Percentiles rank a stretch among this genome's conserved stretches.
Evolutionary conservation across 257 asterid genomes (phyloP).

Genomic region (Lithospermum erythrorhizon): DNA sequence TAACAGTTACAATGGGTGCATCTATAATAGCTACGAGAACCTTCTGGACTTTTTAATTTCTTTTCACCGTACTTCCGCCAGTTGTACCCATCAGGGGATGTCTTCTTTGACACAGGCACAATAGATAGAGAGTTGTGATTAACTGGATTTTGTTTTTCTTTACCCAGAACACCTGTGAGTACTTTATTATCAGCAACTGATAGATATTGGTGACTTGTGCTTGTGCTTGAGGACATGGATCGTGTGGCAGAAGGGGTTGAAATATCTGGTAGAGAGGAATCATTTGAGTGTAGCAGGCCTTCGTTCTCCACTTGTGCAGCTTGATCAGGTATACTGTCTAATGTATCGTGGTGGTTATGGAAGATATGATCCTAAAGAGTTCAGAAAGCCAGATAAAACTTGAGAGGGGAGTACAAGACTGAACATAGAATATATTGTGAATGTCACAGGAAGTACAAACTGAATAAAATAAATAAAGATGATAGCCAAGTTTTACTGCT

Average conservation of each 20-base stretch:
- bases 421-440: background rate
- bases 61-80: slow-evolving; percentile 98
- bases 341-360: slow-evolving; percentile 15
- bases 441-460: background rate
- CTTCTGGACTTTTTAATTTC: slow-evolving; percentile 94
- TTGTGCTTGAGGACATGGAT: slow-evolving; percentile 34
- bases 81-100: slow-evolving; percentile 70
- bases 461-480: too few relatives aligned
- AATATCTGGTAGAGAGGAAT: slow-evolving; percentile 27
- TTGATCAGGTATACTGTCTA: slow-evolving; percentile 15
- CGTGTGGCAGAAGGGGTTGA: slow-evolving; percentile 34
- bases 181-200: slow-evolving; percentile 25
- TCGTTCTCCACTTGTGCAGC: slow-evolving; percentile 19
- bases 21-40: slow-evolving; percentile 88
- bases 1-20: slow-evolving; percentile 68
- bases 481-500: too few relatives aligned
- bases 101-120: slow-evolving; percentile 31
- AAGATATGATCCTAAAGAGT: slow-evolving; percentile 37
- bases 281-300: slow-evolving; percentile 20
- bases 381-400: background rate
- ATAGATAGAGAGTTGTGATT: slow-evolving; percentile 24
- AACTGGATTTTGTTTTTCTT: slow-evolving; percentile 27
- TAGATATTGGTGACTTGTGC: slow-evolving; percentile 24
- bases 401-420: background rate
- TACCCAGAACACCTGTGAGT: slow-evolving; percentile 15